phyloP scores from a whole-genome alignment of 352 stramenopile genomes.

The Globisporangium barbulae region DNA sequence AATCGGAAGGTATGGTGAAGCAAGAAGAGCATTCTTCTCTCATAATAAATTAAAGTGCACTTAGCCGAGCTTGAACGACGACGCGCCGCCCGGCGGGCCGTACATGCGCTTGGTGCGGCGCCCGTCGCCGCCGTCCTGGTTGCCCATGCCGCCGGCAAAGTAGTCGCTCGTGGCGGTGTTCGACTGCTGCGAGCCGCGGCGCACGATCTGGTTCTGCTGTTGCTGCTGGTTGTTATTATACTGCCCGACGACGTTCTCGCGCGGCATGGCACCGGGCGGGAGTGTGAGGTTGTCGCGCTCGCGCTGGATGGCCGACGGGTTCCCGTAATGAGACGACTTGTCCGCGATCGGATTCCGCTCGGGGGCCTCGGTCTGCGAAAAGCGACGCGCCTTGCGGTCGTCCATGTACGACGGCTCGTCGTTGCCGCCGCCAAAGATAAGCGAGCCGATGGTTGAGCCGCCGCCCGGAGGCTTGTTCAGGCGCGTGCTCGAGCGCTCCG shows the following conservation, averaged over 20 bases:
- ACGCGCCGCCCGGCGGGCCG: constrained; percentile 29
- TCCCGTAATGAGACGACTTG: constrained; percentile 47
- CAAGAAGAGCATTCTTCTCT: too few species aligned
- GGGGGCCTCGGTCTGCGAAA: constrained; percentile 22
- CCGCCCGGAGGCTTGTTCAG: constrained; percentile 44
- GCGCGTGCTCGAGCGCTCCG: constrained; percentile 41
- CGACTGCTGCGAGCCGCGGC: constrained; percentile 16
- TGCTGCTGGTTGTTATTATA: constrained; percentile 16
- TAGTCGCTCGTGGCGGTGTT: constrained; percentile 31
- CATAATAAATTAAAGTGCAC: background rate
- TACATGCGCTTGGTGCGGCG: constrained; percentile 53
- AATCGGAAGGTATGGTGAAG: too few species aligned
- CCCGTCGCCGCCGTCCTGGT: constrained; percentile 23
- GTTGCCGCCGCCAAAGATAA: constrained; percentile 40
- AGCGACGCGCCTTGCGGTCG: constrained; percentile 48
- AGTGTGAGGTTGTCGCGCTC: constrained; percentile 38
- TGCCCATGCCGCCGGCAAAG: constrained; percentile 33
- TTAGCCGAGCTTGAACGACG: constrained; percentile 52
- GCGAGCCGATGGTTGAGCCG: constrained; percentile 39
- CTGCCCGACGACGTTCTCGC: constrained; percentile 21
- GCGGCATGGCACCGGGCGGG: constrained; percentile 34
- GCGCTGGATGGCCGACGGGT: constrained; percentile 28
- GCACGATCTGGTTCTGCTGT: constrained; percentile 8
- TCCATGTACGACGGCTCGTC: constrained; percentile 44
- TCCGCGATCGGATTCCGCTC: constrained; percentile 37